These are phyloP conservation scores for Kickxella alabastrina DNA, from an alignment of 192 early-diverging fungal species.

Conservation along the genomic window DNA sequence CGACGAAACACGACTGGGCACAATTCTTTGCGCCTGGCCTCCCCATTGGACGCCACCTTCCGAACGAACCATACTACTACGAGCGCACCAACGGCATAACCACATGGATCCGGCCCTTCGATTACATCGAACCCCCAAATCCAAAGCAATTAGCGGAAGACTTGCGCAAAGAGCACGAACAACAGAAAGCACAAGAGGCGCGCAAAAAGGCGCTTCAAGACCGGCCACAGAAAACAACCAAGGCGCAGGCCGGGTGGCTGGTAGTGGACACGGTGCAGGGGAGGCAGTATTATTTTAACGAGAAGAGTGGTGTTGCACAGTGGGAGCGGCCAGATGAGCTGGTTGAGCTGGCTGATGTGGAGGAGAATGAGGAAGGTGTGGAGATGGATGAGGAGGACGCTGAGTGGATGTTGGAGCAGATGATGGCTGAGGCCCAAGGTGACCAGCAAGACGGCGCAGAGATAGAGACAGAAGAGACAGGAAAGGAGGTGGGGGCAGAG, in stretches of 20 bases:
- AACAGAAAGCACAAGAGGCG: background rate
- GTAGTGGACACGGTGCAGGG: conserved; percentile 33
- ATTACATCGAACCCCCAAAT: conserved; percentile 12
- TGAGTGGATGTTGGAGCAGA: conserved; percentile 51
- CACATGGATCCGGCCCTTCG: conserved; percentile 48
- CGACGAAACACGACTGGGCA: conserved; percentile 48
- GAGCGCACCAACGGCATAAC: conserved; percentile 39
- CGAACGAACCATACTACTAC: conserved; percentile 37
- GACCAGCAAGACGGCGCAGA: background rate
- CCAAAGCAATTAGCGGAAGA: no score
- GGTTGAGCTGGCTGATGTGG: background rate
- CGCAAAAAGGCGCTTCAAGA: conserved; percentile 17
- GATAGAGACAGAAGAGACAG: background rate
- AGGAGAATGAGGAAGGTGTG: conserved; percentile 9
- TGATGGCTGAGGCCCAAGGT: conserved; percentile 7
- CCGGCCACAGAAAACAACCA: conserved; percentile 3
- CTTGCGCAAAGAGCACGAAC: conserved; percentile 1
- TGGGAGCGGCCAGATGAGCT: conserved; percentile 26
- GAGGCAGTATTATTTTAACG: conserved; percentile 32
- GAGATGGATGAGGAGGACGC: conserved; percentile 44
- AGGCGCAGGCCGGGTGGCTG: conserved; percentile 3
- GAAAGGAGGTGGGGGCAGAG: background rate
- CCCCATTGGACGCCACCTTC: conserved; percentile 3
- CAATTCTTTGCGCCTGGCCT: conserved; percentile 27
- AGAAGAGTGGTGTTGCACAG: conserved; percentile 6